Evolutionary conservation across 2,329 filamentous ascomycete species (phyloP), one percentile per base, ranked within the genome.

Genomic region (Diaporthe citrichinensis): DNA sequence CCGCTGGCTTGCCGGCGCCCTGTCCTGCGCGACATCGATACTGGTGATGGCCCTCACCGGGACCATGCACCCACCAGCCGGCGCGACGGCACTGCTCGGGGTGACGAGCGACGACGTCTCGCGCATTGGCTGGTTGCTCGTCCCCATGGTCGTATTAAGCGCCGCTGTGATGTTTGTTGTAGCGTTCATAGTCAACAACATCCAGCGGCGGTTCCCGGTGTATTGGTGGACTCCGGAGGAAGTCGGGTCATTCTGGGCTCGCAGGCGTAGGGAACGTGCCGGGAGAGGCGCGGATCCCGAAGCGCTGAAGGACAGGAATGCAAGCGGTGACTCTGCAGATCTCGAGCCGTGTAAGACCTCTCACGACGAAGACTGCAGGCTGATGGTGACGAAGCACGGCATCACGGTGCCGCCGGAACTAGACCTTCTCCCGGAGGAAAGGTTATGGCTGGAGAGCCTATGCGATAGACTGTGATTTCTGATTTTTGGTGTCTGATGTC

Each of bases 21-120:
- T 95, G 0, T 86, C 92, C 1, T 94, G 93, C 78, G 93, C 91
- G 0, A 81, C 88, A 3, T 88, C 93, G 0, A 93, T 90, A 0
- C 85, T 88, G 1, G 75, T 91, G 74, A 95, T 95, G 94, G 88
- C 88, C 0, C 79, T 94, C 31, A 95, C 93, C 2, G 92, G 92
- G 71, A 95, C 93, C 0, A 87, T 94, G 0, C 93, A 95, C 78
- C 94, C 94, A 0, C 94, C 94, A 0, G 94, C 93, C 0, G 94
- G 94, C 6, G 93, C 94, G 12, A 95, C 93, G 0, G 93, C 93
- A 0, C 84, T 96, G 1, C 84, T 95, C 36, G 92, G 93, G 0
- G 92, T 93, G 0, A 87, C 91, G 1, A 90, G 92, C 75, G 84
- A 88, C 2, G 84, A 86, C 1, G 84, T 91, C 1, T 85, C 87